These are phyloP conservation scores for Quercus ilex DNA, from an alignment of 306 rosid genomes.

Conservation along the genomic window DNA sequence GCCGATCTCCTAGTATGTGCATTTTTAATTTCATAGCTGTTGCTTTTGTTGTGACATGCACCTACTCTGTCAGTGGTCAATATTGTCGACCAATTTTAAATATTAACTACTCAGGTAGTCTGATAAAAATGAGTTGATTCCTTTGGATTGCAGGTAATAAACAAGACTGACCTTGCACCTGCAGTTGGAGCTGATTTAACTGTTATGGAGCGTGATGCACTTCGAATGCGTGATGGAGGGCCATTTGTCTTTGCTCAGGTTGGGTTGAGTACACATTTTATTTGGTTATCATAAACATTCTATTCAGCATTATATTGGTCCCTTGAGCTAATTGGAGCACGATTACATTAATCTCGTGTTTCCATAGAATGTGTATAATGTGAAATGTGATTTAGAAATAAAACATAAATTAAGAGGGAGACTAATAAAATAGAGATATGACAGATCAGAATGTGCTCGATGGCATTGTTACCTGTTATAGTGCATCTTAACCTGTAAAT, in stretches of 20 bases:
- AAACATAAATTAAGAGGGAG: not conserved
- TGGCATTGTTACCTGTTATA: not conserved
- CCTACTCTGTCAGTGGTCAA: not conserved
- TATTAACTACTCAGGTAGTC: not conserved
- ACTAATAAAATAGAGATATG: not conserved
- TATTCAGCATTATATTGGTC: too few relatives aligned
- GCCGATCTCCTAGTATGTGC: constrained; percentile 92
- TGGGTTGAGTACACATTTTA: constrained; percentile 16
- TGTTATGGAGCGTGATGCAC: constrained; percentile 92
- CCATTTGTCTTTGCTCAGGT: constrained; percentile 99
- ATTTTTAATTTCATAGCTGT: constrained; percentile 2
- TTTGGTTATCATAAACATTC: not conserved
- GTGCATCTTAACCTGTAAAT: not conserved
- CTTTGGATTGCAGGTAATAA: constrained; percentile 61
- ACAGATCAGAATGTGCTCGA: not conserved
- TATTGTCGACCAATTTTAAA: not conserved
- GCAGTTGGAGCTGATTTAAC: constrained; percentile 97
- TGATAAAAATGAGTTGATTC: constrained; percentile 2
- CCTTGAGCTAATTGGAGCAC: not conserved
- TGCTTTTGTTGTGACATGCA: not conserved
- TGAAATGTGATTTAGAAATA: not conserved
- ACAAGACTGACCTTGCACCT: constrained; percentile 90
- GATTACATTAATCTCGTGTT: not conserved
- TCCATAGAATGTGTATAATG: not conserved
- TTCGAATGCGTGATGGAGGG: constrained; percentile 95